phyloP scores from a whole-genome alignment of 1,284 basidiomycete species.

The Leucoagaricus sp. region DNA sequence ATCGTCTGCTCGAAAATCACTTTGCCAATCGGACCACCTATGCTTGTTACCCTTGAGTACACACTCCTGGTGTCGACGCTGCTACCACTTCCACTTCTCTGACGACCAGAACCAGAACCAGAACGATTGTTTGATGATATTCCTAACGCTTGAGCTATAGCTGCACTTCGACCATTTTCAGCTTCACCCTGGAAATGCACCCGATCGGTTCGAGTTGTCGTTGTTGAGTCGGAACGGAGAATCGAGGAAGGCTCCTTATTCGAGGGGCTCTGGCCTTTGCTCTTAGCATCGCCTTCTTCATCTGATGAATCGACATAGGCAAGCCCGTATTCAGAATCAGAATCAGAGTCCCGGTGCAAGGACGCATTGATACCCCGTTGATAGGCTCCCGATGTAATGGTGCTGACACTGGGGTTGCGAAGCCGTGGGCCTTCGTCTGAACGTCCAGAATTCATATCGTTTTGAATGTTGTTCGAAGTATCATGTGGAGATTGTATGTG shows the following conservation, averaged over 20 bases:
- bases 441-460: constrained; percentile 19
- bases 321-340: constrained; percentile 44
- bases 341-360: not conserved
- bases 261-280: constrained; percentile 28
- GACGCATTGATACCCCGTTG: not conserved
- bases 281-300: constrained; percentile 39
- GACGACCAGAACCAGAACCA: constrained; percentile 28
- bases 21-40: constrained; percentile 26
- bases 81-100: constrained; percentile 24
- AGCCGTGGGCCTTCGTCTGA: constrained; percentile 15
- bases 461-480: not conserved
- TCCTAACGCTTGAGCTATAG: constrained; percentile 41
- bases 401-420: constrained; percentile 22
- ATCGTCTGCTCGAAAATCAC: constrained; percentile 15
- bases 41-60: constrained; percentile 21
- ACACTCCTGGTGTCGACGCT: constrained; percentile 21
- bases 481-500: not conserved
- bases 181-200: constrained; percentile 11
- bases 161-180: constrained; percentile 18
- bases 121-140: constrained; percentile 38
- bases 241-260: constrained; percentile 20
- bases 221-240: constrained; percentile 18
- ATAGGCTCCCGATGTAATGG: constrained; percentile 15
- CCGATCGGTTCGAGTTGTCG: constrained; percentile 24
- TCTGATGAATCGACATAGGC: constrained; percentile 53